A percentile compares a stretch with the other conserved stretches of the same genome.
Evolutionary conservation across 805 yeast species (phyloP).

Genomic region (Yarrowia deformans): DNA sequence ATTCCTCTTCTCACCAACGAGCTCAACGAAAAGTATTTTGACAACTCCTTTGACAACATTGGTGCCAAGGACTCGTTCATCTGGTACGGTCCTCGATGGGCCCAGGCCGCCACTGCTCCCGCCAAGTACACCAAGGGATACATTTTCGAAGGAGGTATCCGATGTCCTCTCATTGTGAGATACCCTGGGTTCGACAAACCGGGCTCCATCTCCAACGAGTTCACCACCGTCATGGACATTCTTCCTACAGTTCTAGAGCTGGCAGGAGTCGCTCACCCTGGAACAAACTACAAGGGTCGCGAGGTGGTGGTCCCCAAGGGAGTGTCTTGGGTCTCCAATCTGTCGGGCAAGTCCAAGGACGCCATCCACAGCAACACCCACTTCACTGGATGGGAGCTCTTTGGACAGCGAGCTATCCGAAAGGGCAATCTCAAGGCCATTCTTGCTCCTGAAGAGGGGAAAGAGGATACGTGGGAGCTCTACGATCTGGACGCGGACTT

Average conservation of each 20-base stretch:
- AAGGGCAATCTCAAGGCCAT: constrained; percentile 59
- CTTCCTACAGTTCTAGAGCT: constrained; percentile 62
- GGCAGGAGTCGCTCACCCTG: constrained; percentile 52
- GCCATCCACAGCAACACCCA: constrained; percentile 52
- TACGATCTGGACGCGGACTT: constrained; percentile 53
- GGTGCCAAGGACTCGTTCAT: constrained; percentile 59
- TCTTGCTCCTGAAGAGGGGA: constrained; percentile 57
- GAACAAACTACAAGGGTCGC: constrained; percentile 53
- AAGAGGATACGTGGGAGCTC: constrained; percentile 57
- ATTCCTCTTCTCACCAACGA: constrained; percentile 55
- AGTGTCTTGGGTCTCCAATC: constrained; percentile 54
- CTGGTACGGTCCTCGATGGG: constrained; percentile 65
- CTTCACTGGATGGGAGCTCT: constrained; percentile 61
- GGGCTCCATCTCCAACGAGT: constrained; percentile 50
- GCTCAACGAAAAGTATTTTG: constrained; percentile 50
- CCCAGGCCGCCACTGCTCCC: constrained; percentile 69
- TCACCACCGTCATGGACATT: constrained; percentile 66
- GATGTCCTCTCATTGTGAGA: constrained; percentile 61
- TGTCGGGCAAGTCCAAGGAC: constrained; percentile 48
- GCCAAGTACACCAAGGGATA: constrained; percentile 62
- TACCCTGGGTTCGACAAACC: constrained; percentile 52
- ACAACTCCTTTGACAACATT: constrained; percentile 57
- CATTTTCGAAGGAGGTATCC: constrained; percentile 67
- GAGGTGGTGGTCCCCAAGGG: constrained; percentile 56
- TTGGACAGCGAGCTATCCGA: constrained; percentile 64